Base-by-base conservation (phyloP, 129 eudicot species). In the Saposhnikovia divaricata region DNA sequence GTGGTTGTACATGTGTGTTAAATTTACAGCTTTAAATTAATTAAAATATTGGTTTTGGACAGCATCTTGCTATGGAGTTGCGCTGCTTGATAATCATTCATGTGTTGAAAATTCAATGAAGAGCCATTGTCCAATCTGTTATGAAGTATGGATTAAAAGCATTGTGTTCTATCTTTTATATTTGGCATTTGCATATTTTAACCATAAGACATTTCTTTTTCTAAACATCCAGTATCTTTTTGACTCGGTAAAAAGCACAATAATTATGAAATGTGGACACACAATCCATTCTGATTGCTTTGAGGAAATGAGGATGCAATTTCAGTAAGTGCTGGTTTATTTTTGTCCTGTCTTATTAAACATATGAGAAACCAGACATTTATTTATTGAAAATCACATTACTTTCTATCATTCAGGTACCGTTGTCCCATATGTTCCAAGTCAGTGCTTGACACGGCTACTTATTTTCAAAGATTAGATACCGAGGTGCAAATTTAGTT, bases 351-450 rank as follows among this genome's bases (percentile, higher is more conserved):
- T 21, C 78, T 69, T 65, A 28, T 42, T 50, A 25, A 38, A 34
- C 47, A 39, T 47, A 63, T 5, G 53, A 40, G 6, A 23, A 12
- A 46, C 53, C 71, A 5, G 82, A 78, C 81, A 55, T 50, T 4
- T 28, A 43, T n/a, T 75, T 47, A 63, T 76, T 66, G 47, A 69
- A 72, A 55, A 75, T 70, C 42, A 68, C 69, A 40, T 15, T 25
- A 79, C 51, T 44, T 31, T 72, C 77, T 69, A 25, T 75, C 69
- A 72, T 83, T 68, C 82, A 94, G 98, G 86, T 94, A 94, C 53
- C 97, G 97, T 71, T 94, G 98, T 83, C 98, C 98, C 77, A 88
- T 94, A 45, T 94, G 98, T 89, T 94, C 89, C 81, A 94, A 91
- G 82, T 88, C 98, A 3, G 81, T 84, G 77, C 21, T 39, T 34